These are phyloP conservation scores for Xerophyta viscosa DNA, from an alignment of 106 monocot genomes.

Conservation along the genomic window DNA sequence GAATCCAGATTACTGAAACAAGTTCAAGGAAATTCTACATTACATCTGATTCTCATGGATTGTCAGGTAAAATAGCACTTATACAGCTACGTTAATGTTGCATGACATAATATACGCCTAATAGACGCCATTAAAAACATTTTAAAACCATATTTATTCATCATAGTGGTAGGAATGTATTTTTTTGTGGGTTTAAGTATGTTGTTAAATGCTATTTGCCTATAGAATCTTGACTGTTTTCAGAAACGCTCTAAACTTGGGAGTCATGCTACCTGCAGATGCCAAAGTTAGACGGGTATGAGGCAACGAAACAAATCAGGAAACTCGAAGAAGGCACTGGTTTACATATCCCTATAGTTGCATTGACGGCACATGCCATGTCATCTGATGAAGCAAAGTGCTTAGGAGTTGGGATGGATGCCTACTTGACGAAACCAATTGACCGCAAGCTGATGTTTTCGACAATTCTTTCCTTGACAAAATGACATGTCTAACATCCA, in stretches of 20 bases:
- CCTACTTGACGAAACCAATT: constrained; percentile 55
- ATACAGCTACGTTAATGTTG: too few relatives aligned
- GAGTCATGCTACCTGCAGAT: constrained; percentile 31
- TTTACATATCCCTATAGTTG: constrained; percentile 42
- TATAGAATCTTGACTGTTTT: too few relatives aligned
- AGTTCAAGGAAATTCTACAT: constrained; percentile 11
- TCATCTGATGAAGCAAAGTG: constrained; percentile 51
- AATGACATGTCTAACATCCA: constrained; percentile 10
- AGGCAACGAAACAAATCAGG: constrained; percentile 51
- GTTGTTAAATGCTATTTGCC: too few relatives aligned
- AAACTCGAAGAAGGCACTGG: constrained; percentile 26
- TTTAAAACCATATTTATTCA: too few relatives aligned
- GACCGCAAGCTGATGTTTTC: constrained; percentile 41
- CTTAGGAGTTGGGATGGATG: constrained; percentile 55
- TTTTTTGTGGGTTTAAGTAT: too few relatives aligned
- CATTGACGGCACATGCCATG: constrained; percentile 57
- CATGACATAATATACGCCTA: too few relatives aligned
- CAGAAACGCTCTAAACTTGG: too few relatives aligned
- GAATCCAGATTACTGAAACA: constrained; percentile 1
- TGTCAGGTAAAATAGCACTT: constrained; percentile 41
- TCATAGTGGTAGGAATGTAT: too few relatives aligned
- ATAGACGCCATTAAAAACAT: too few relatives aligned
- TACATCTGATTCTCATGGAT: constrained; percentile 52
- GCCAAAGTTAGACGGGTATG: constrained; percentile 57
- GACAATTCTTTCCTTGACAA: constrained; percentile 32